Conservation (phyloP, 345 rosid genomes). For the Dipteronia dyeriana region DNA sequence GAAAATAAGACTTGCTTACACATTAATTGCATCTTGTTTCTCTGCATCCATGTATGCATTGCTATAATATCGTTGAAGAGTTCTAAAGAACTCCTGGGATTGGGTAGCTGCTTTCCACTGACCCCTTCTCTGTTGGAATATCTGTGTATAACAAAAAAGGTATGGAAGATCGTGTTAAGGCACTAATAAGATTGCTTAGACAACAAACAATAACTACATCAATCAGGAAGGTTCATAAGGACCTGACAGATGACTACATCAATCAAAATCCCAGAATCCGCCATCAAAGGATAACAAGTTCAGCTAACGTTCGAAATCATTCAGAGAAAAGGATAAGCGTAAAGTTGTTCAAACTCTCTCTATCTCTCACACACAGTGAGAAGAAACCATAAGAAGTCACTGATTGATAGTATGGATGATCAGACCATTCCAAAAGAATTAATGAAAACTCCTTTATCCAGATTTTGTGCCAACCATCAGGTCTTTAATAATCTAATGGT, state of each 20-base stretch:
- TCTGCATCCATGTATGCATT: conserved; percentile 95
- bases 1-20: conserved; percentile 54
- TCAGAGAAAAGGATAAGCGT: not conserved
- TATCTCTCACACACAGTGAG: not conserved
- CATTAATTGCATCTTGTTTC: conserved; percentile 90
- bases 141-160: conserved; percentile 46
- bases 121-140: conserved; percentile 90
- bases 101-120: conserved; percentile 99
- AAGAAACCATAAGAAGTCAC: conserved; percentile 9
- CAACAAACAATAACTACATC: not conserved
- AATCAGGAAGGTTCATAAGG: not conserved
- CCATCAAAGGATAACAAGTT: not conserved
- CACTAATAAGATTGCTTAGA: not conserved
- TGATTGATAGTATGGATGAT: not conserved
- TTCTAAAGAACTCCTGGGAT: conserved; percentile 97
- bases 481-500: not conserved
- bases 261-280: not conserved
- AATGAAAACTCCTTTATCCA: not conserved
- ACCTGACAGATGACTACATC: not conserved
- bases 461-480: not conserved
- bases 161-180: not conserved
- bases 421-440: not conserved
- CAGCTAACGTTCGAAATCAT: not conserved
- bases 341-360: not conserved
- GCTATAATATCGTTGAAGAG: conserved; percentile 92